Percentiles rank a stretch among this genome's conserved stretches.
Conservation (phyloP, 2,329 filamentous ascomycete species). For the Gnomoniopsis sp. region DNA sequence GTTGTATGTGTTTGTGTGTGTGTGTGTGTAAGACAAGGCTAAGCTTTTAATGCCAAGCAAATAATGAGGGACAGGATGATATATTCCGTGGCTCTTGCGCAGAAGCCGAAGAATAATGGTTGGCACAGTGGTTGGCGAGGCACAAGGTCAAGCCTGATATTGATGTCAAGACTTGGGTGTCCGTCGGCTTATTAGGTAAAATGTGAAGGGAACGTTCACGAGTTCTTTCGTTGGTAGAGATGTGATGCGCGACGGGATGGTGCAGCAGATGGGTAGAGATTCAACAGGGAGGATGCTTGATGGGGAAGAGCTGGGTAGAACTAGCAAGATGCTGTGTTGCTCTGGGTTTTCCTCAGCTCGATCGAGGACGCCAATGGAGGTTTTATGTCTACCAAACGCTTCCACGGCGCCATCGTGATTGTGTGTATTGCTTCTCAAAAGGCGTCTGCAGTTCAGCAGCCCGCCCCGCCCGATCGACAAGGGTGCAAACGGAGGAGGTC, state of each 20-base stretch:
- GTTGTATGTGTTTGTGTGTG: no score
- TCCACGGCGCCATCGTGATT: background rate
- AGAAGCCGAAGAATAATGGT: no score
- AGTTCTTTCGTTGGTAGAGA: background rate
- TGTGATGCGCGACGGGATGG: slow-evolving; percentile 1
- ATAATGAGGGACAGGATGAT: no score
- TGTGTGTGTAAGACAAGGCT: no score
- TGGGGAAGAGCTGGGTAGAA: background rate
- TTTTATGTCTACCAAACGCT: slow-evolving; percentile 14
- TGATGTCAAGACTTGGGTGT: background rate
- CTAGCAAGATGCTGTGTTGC: background rate
- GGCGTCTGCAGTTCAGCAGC: slow-evolving; percentile 2
- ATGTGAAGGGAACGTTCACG: background rate
- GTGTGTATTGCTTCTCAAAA: slow-evolving; percentile 6
- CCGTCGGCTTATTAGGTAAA: no score
- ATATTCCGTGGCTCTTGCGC: no score
- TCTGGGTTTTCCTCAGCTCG: slow-evolving; percentile 1
- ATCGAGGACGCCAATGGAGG: slow-evolving; percentile 7
- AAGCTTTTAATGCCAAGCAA: no score
- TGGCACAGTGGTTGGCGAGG: no score
- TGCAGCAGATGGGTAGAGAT: background rate
- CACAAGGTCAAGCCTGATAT: no score
- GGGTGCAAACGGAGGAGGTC: background rate
- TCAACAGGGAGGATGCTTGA: slow-evolving; percentile 13
- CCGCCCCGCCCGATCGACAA: background rate